Conservation (phyloP, 2,329 filamentous ascomycete genomes). For the Xylariaceae sp. region DNA sequence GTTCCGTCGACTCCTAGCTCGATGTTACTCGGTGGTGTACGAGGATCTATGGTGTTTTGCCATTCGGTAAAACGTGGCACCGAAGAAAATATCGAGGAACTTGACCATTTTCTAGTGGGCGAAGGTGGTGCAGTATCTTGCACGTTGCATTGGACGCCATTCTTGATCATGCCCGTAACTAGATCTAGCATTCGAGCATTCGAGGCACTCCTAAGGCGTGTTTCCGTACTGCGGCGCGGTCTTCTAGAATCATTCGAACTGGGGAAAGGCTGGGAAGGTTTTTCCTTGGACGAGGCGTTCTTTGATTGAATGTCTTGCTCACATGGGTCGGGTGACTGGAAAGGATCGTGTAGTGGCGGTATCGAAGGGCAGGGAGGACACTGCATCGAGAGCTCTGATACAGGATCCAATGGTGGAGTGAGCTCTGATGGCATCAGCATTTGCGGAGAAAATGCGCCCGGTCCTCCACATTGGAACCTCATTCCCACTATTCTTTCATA, state of each 20-base stretch:
- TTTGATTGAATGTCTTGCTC: background rate
- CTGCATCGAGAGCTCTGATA: slow-evolving; percentile 8
- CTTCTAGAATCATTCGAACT: slow-evolving; percentile 7
- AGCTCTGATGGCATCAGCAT: slow-evolving; percentile 5
- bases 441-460: background rate
- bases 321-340: slow-evolving; percentile 4
- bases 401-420: slow-evolving; percentile 11
- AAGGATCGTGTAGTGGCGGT: slow-evolving; percentile 6
- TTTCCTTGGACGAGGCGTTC: slow-evolving; percentile 1
- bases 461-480: background rate
- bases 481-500: background rate
- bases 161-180: slow-evolving; percentile 29
- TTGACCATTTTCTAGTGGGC: slow-evolving; percentile 10
- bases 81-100: slow-evolving; percentile 1
- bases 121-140: slow-evolving; percentile 20
- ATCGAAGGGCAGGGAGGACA: slow-evolving; percentile 9
- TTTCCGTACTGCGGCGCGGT: slow-evolving; percentile 13
- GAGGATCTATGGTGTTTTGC: slow-evolving; percentile 12
- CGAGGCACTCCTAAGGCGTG: slow-evolving; percentile 16
- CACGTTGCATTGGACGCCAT: slow-evolving; percentile 29
- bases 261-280: background rate
- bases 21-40: slow-evolving; percentile 13
- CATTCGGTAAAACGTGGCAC: slow-evolving; percentile 5
- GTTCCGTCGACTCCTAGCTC: slow-evolving; percentile 24
- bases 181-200: slow-evolving; percentile 22